Conservation (phyloP, 768 basidiomycete species). For the Dacryopinax primogenitus region DNA sequence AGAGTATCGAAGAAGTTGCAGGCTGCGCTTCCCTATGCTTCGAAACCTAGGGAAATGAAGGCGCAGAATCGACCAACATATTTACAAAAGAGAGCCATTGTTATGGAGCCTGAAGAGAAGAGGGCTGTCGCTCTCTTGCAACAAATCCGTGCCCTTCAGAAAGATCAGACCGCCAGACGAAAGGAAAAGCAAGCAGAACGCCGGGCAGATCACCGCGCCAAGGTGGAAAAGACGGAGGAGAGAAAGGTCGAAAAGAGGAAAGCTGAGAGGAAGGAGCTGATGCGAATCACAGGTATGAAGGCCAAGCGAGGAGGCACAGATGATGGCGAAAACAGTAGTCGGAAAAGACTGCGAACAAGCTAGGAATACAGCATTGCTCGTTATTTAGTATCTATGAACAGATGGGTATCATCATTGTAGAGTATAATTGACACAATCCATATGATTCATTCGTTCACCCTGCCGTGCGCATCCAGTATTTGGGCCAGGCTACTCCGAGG, state of each 20-base stretch:
- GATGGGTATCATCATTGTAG: background rate
- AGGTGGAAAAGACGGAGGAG: constrained; percentile 55
- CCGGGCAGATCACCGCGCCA: constrained; percentile 54
- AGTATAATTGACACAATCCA: background rate
- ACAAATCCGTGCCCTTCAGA: constrained; percentile 82
- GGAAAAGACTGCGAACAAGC: constrained; percentile 42
- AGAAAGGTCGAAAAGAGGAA: constrained; percentile 53
- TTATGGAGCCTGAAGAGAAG: constrained; percentile 92
- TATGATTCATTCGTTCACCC: background rate
- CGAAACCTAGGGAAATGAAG: constrained; percentile 75
- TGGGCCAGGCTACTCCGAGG: background rate
- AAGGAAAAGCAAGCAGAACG: constrained; percentile 80
- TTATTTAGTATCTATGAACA: background rate
- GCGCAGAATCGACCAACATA: constrained; percentile 69
- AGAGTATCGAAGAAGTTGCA: constrained; percentile 84
- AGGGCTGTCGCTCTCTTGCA: constrained; percentile 81
- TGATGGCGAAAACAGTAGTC: constrained; percentile 37
- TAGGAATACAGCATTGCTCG: background rate
- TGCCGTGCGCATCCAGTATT: background rate
- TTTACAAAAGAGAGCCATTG: constrained; percentile 84
- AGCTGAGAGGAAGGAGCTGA: constrained; percentile 63
- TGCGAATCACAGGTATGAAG: constrained; percentile 60
- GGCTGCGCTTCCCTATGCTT: constrained; percentile 76
- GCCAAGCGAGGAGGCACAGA: constrained; percentile 54
- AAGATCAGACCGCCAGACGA: constrained; percentile 68